These are phyloP conservation scores for Ambrosiella cleistominuta DNA, from an alignment of 2,329 filamentous ascomycete species.

Conservation along the genomic window DNA sequence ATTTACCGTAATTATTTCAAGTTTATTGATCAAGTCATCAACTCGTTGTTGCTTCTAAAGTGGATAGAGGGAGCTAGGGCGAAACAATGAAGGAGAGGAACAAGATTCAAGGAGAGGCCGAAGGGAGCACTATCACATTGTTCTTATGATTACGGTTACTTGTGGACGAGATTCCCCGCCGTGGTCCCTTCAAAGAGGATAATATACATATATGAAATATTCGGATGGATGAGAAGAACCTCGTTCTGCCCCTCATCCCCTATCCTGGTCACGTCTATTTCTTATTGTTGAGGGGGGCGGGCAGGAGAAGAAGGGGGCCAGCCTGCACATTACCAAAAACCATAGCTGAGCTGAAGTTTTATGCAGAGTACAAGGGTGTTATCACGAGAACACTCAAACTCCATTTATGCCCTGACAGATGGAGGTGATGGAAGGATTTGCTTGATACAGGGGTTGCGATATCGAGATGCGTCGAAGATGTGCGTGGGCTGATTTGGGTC, in stretches of 20 bases:
- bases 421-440: neutral
- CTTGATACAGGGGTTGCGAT: neutral
- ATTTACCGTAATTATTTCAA: neutral
- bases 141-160: neutral
- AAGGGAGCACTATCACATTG: neutral
- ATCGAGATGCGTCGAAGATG: neutral
- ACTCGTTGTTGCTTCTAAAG: neutral
- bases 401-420: constrained; percentile 1
- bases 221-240: too few relatives aligned
- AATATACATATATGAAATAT: too few relatives aligned
- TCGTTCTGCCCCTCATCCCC: neutral
- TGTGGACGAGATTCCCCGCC: neutral
- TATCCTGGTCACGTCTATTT: neutral
- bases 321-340: too few relatives aligned
- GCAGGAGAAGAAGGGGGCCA: neutral
- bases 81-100: neutral
- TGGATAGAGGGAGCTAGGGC: neutral
- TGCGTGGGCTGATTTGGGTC: too few relatives aligned
- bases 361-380: neutral
- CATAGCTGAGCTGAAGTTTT: neutral
- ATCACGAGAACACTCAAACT: neutral
- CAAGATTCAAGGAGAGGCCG: neutral
- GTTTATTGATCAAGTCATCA: neutral
- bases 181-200: neutral
- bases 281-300: neutral